Conservation (phyloP, 768 basidiomycete genomes). For the Collybia sordida region DNA sequence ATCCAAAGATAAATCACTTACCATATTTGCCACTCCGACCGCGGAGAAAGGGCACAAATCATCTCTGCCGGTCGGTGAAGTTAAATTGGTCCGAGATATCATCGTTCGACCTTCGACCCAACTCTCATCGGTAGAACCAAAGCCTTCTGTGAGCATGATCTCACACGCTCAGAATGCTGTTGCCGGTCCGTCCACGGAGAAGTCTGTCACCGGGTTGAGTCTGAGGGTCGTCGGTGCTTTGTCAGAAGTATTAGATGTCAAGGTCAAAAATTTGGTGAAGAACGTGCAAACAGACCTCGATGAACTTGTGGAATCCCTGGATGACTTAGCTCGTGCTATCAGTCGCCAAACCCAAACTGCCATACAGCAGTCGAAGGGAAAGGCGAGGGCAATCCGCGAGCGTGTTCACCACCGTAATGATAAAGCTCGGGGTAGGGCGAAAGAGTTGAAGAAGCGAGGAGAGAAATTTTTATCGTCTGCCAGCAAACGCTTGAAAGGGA, state of each 20-base stretch:
- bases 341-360: conserved; percentile 46
- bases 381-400: conserved; percentile 41
- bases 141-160: conserved; percentile 26
- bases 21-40: conserved; percentile 7
- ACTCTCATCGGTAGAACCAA: conserved; percentile 21
- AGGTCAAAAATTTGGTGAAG: conserved; percentile 40
- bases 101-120: conserved; percentile 33
- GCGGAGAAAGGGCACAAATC: conserved; percentile 11
- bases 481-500: conserved; percentile 37
- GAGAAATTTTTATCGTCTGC: conserved; percentile 44
- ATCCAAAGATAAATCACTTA: conserved; percentile 15
- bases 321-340: conserved; percentile 53
- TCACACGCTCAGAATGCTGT: conserved; percentile 14
- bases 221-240: conserved; percentile 44
- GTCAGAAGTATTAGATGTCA: conserved; percentile 47
- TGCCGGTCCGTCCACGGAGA: conserved; percentile 16
- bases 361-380: conserved; percentile 49
- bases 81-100: conserved; percentile 31
- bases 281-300: conserved; percentile 51
- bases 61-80: conserved; percentile 22
- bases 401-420: conserved; percentile 49
- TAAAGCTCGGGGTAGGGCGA: conserved; percentile 51
- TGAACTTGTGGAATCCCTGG: conserved; percentile 59
- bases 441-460: conserved; percentile 49
- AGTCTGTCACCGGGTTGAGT: conserved; percentile 33